Conservation (phyloP, 139 green algal species). For the Haematococcus lacustris region DNA sequence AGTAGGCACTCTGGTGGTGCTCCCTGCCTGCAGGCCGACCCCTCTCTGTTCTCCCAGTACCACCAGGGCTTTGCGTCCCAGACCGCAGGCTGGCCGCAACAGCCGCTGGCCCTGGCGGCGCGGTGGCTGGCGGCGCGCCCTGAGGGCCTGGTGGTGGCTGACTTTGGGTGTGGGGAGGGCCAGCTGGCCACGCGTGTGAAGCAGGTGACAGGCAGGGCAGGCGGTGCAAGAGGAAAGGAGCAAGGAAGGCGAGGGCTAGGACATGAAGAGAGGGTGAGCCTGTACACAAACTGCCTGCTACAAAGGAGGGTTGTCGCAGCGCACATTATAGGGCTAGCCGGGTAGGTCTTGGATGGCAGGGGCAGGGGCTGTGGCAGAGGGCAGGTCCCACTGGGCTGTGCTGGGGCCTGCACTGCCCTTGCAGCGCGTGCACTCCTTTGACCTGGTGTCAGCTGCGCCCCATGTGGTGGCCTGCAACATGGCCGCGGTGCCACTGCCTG, state of each 20-base stretch:
- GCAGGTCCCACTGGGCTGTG: too few species aligned
- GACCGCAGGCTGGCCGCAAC: conserved; percentile 73
- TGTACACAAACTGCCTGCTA: too few species aligned
- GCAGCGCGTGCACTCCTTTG: conserved; percentile 75
- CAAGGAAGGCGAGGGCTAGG: too few species aligned
- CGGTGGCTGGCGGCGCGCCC: conserved; percentile 8
- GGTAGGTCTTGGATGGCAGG: too few species aligned
- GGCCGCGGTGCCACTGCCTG: conserved; percentile 48
- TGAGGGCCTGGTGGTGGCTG: conserved; percentile 53
- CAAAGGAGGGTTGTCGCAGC: too few species aligned
- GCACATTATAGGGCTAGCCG: too few species aligned
- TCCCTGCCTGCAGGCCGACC: conserved; percentile 25
- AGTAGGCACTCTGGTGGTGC: too few species aligned
- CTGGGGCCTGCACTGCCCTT: too few species aligned
- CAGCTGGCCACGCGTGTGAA: conserved; percentile 50
- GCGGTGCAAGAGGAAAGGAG: too few species aligned
- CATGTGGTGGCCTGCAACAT: conserved; percentile 92
- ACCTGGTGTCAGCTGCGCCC: conserved; percentile 72
- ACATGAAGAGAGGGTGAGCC: too few species aligned
- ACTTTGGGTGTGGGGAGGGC: conserved; percentile 95
- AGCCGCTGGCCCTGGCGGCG: conserved; percentile 72
- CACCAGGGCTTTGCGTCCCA: conserved; percentile 84
- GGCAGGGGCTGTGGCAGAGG: too few species aligned
- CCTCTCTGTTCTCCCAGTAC: conserved; percentile 76
- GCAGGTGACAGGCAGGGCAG: too few species aligned